Evolutionary conservation across 192 early-diverging fungal species (phyloP).

Genomic region (Radiomyces spectabilis): DNA sequence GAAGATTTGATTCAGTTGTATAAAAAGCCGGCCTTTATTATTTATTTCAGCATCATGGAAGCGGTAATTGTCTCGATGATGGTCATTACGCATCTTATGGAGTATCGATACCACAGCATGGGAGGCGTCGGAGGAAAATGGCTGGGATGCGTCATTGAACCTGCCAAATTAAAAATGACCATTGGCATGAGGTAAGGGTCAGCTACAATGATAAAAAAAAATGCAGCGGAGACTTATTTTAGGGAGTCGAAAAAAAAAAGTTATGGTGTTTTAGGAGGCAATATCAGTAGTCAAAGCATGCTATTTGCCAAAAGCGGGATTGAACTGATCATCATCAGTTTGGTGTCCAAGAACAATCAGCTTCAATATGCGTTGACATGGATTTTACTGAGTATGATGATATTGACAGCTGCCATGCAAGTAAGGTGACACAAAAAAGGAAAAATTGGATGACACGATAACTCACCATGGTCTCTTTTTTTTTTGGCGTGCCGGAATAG

Average conservation of each 20-base stretch:
- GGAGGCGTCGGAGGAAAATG: too few relatives aligned
- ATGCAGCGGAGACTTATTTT: not conserved
- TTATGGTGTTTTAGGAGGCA: constrained; percentile 62
- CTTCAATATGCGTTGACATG: constrained; percentile 61
- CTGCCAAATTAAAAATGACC: constrained; percentile 14
- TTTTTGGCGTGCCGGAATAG: constrained; percentile 34
- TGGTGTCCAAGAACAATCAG: constrained; percentile 52
- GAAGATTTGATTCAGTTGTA: constrained; percentile 59
- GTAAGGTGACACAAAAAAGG: constrained; percentile 11
- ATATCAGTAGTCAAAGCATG: constrained; percentile 65
- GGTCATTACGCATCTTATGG: constrained; percentile 35
- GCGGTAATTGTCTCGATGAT: constrained; percentile 42
- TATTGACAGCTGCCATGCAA: constrained; percentile 44
- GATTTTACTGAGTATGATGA: constrained; percentile 53
- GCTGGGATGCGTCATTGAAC: not conserved
- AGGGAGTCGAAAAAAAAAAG: too few relatives aligned
- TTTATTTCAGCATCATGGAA: constrained; percentile 53
- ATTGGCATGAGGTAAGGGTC: constrained; percentile 29
- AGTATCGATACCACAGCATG: constrained; percentile 12
- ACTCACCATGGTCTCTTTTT: too few relatives aligned
- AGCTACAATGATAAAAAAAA: not conserved
- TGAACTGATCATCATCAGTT: constrained; percentile 57
- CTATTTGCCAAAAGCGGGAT: constrained; percentile 75
- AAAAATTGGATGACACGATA: not conserved
- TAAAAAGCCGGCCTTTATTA: constrained; percentile 57